Base-by-base conservation (phyloP, 2,329 filamentous ascomycete species). In the Oidium heveae region DNA sequence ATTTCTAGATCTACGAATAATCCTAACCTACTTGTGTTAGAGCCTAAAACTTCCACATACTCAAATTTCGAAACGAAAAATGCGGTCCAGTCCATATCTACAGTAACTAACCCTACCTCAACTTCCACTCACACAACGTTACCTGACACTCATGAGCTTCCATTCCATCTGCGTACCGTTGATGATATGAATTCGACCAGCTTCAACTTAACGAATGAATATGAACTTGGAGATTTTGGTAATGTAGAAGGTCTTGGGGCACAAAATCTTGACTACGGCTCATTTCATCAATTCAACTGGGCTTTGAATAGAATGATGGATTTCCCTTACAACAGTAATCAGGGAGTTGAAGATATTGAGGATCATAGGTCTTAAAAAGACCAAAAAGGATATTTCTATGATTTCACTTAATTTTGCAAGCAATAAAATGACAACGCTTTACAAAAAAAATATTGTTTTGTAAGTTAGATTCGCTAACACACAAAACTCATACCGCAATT, bases 201-300 rank as follows among this genome's bases (percentile, higher is more conserved):
- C 18, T 22, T 34, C 9, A 32, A 37, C 33, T 37, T 52, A 37
- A 36, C 12, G 5, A 33, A 18, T 22, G 33, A 32, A 12, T 52
- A 22, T 20, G 18, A 20, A 15, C 2, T 52, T 5, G 49, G 2
- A 18, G 15, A 20, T 43, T 32, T 52, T 37, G 18, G 24, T n/a
- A 52, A 37, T 37, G 13, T 33, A 2, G 32, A n/a, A 32, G 57
- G 57, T 33, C 69, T 70, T 33, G 72, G 74, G 60, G 82, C 84
- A 58, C 74, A 76, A 59, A 75, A 84, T 55, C 76, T 77, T 10
- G 82, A 79, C 61, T 87, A 87, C 66, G 85, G 94, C 66, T 86
- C 93, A 58, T 94, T 94, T 63, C 87, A 94, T 67, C 86, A 88
- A 0, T 74, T 94, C 62, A 86, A 89, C 66, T 95, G 88, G 88